Evolutionary conservation across 1,284 basidiomycete species (phyloP), one percentile per base, ranked within the genome.

Genomic region (Cryptococcus depauperatus): DNA sequence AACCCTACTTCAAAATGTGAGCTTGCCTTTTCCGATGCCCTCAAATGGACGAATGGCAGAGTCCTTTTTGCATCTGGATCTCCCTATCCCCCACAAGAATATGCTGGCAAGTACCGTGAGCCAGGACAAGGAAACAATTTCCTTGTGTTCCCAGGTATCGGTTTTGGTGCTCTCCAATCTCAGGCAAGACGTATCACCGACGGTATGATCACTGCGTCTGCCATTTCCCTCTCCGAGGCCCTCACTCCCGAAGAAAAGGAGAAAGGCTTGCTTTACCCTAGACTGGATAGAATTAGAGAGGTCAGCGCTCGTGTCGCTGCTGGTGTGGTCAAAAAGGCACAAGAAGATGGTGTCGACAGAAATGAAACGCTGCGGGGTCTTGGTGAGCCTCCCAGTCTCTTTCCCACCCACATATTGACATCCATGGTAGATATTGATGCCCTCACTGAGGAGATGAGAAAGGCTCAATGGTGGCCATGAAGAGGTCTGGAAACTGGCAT

Each of bases 21-120:
- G 66, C 55, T 69, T 5, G 56, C 73, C 26, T 95, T 90, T 69
- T 75, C 83, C 48, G 85, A 92, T 55, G 89, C 90, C 1, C 79
- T 95, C 46, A 73, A 78, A 44, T 81, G 84, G 64, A 77, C 75
- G 14, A 58, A 75, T 47, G 74, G 74, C 18, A 57, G 53, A 4
- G 75, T 86, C 22, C 77, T 96, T 49, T 96, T 93, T 65, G 91
- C 92, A 1, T 84, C 82, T 29, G 92, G 91, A 2, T 90, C 86
- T 35, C 91, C 91, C 1, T 96, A 93, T 78, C 50, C 53, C 30
- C 79, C 81, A 5, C 75, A 77, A 48, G 64, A 74, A 41, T 84
- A 75, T 71, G 67, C 78, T 27, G 80, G 83, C 39, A 74, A 73
- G 51, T 77, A 62, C 28, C 73, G 84, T 56, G 84, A 86, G 60